Evolutionary conservation across 371 early-diverging fungal genomes (phyloP), one percentile per base, ranked within the genome.

Genomic region (Mucor saturninus): DNA sequence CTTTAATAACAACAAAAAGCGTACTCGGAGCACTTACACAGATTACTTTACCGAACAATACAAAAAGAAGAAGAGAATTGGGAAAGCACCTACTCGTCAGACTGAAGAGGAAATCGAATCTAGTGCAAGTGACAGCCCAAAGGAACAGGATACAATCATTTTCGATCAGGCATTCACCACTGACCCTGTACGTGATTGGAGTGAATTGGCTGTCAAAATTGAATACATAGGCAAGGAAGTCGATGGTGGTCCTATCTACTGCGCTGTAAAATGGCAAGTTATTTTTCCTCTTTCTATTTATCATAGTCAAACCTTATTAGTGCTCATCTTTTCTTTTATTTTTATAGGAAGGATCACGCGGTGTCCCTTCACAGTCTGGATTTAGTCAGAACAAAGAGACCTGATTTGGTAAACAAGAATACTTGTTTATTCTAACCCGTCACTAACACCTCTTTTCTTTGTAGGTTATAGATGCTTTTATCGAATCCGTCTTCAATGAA

Each of bases 221-320:
- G 54, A 42, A 48, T 67, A 66, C 43, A 63, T 66, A 30, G 71
- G 71, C 0, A 50, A 49, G 37, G 64, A 66, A 51, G 11, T 59
- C 0, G n/a, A 37, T 26, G 49, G 43, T 1, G 50, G 57, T 0
- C 61, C 61, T 28, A 39, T 69, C 3, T 64, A 56, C 53, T 64
- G 64, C 43, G 28, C 48, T 39, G 40, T 69, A 3, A 53, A 40
- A 42, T 69, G 69, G 69, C 59, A 64, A 52, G 35, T 11, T 28
- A 38, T 3, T 49, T 39, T 13, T 13, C 8, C 5, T 14, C 15
- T 29, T 59, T 59, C 38, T 37, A 8, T 48, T 8, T n/a, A n/a
- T 43, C 28, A 14, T 11, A 2, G 6, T 8, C 4, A 9, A 13
- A 11, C 6, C 7, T 29, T 45, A n/a, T 45, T 37, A 21, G 29